Conservation (phyloP, 1,284 basidiomycete genomes). For the Tilletiopsis washingtonensis region DNA sequence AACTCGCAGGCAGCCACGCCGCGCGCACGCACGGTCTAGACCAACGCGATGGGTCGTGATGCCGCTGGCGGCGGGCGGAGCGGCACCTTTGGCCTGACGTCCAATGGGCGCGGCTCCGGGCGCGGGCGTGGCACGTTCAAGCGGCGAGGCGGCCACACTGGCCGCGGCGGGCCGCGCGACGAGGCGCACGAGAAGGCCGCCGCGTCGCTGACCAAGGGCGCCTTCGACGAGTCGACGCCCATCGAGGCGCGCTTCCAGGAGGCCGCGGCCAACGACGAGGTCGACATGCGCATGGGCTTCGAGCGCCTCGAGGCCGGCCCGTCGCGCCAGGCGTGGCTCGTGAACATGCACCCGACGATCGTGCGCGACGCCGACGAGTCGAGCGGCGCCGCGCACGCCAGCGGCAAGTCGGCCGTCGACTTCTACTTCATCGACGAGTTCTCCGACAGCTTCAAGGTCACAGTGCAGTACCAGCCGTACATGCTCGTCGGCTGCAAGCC, state of each 20-base stretch:
- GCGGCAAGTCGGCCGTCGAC: slow-evolving; percentile 66
- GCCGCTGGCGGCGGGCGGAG: background rate
- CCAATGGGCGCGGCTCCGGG: background rate
- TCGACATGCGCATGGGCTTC: slow-evolving; percentile 91
- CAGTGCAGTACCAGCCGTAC: slow-evolving; percentile 86
- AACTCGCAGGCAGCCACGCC: too few relatives aligned
- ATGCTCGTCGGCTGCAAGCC: slow-evolving; percentile 75
- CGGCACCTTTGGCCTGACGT: slow-evolving; percentile 11
- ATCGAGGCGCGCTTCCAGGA: slow-evolving; percentile 43
- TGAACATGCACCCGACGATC: slow-evolving; percentile 97
- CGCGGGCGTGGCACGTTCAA: slow-evolving; percentile 20
- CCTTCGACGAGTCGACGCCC: slow-evolving; percentile 32
- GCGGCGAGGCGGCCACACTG: slow-evolving; percentile 10
- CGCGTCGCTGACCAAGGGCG: slow-evolving; percentile 8
- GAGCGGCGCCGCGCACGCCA: slow-evolving; percentile 18
- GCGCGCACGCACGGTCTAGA: too few relatives aligned
- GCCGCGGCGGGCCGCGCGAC: background rate
- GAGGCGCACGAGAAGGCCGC: slow-evolving; percentile 5
- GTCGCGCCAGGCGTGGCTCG: slow-evolving; percentile 62
- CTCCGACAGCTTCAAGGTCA: slow-evolving; percentile 91
- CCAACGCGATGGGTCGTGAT: too few relatives aligned
- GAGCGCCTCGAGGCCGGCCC: slow-evolving; percentile 39
- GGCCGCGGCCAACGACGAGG: slow-evolving; percentile 59
- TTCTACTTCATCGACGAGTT: slow-evolving; percentile 98
- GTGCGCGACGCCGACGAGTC: slow-evolving; percentile 67